Conservation (phyloP, 345 rosid genomes). For the Cochlearia excelsa region DNA sequence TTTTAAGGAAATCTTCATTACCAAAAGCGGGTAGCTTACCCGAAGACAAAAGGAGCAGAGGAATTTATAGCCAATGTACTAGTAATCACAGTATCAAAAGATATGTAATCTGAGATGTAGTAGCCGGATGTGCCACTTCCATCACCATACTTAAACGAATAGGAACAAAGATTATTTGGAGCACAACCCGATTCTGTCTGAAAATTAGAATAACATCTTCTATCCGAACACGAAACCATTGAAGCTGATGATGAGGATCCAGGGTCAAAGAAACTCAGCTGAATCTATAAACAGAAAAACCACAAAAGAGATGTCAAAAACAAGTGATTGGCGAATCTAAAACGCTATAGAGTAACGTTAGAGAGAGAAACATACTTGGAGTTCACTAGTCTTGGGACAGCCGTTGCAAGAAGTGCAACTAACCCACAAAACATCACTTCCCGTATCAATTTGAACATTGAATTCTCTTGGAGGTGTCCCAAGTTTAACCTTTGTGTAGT, state of each 20-base stretch:
- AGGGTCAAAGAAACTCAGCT: slow-evolving; percentile 71
- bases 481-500: slow-evolving; percentile 73
- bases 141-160: slow-evolving; percentile 87
- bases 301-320: slow-evolving; percentile 13
- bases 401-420: slow-evolving; percentile 82
- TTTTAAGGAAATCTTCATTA: not conserved
- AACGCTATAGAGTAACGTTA: slow-evolving; percentile 6
- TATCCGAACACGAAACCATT: slow-evolving; percentile 65
- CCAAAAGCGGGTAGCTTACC: slow-evolving; percentile 49
- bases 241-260: slow-evolving; percentile 68
- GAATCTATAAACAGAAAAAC: slow-evolving; percentile 50
- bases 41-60: slow-evolving; percentile 71
- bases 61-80: slow-evolving; percentile 53
- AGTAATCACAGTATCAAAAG: slow-evolving; percentile 49
- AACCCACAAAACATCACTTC: slow-evolving; percentile 96
- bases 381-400: slow-evolving; percentile 80
- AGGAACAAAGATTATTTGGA: slow-evolving; percentile 57
- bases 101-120: slow-evolving; percentile 70
- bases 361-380: slow-evolving; percentile 47
- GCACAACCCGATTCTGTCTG: slow-evolving; percentile 72
- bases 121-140: slow-evolving; percentile 92
- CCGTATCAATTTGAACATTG: slow-evolving; percentile 90
- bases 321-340: slow-evolving; percentile 5
- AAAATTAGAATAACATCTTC: slow-evolving; percentile 55
- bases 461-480: slow-evolving; percentile 88